These are phyloP conservation scores for Rhodotorula taiwanensis DNA, from an alignment of 768 basidiomycete genomes.

Conservation along the genomic window DNA sequence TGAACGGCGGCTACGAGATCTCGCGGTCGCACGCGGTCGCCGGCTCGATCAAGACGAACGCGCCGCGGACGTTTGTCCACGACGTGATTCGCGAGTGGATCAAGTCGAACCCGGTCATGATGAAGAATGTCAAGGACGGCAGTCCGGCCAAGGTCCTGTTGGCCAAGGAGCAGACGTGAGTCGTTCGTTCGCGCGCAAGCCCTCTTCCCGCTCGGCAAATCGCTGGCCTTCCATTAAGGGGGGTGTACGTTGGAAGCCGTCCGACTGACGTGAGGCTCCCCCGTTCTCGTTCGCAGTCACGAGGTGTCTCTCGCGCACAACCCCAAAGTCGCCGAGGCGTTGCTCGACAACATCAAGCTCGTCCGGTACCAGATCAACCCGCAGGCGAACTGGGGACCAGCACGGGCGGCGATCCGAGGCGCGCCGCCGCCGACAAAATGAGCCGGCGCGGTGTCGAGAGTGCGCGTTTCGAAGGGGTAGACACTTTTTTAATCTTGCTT, in stretches of 20 bases:
- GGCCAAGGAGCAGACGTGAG: conserved; percentile 62
- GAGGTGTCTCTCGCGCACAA: conserved; percentile 72
- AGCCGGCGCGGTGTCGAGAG: background rate
- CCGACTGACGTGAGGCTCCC: background rate
- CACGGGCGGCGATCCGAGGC: conserved; percentile 39
- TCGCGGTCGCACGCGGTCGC: conserved; percentile 85
- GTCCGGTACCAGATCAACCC: conserved; percentile 90
- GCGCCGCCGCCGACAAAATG: conserved; percentile 8
- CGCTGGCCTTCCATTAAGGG: background rate
- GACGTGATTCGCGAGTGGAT: conserved; percentile 83
- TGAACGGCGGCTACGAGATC: conserved; percentile 73
- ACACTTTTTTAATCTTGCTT: too few relatives aligned
- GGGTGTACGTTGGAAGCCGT: conserved; percentile 13
- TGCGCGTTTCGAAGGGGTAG: too few relatives aligned
- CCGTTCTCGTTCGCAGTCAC: conserved; percentile 47
- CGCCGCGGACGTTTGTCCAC: conserved; percentile 61
- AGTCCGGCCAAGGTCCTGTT: conserved; percentile 67
- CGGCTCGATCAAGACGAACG: conserved; percentile 87
- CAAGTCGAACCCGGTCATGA: conserved; percentile 69
- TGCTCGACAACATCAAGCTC: conserved; percentile 62
- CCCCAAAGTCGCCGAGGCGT: conserved; percentile 54
- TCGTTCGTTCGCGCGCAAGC: conserved; percentile 22
- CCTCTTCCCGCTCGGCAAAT: background rate
- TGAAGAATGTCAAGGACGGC: conserved; percentile 68
- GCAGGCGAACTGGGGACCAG: conserved; percentile 87